Conservation (phyloP, 2,329 filamentous ascomycete genomes). For the Massarina eburnea region DNA sequence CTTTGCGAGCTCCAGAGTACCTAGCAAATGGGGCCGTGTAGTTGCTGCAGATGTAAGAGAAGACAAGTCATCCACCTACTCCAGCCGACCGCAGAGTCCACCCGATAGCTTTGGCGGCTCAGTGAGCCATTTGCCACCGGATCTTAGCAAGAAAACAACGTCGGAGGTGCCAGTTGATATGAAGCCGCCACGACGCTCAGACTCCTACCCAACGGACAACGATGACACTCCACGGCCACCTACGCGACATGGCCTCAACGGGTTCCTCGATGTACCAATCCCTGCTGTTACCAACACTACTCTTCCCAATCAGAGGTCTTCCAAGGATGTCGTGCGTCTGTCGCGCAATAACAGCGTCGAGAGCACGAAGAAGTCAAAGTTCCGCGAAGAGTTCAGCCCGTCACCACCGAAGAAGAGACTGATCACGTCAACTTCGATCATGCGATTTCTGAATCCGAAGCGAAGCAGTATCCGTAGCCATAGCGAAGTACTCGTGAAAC, state of each 20-base stretch:
- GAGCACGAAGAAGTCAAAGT: constrained; percentile 37
- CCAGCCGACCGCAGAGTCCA: constrained; percentile 42
- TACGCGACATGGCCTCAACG: constrained; percentile 12
- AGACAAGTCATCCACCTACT: constrained; percentile 44
- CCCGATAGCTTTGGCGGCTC: constrained; percentile 31
- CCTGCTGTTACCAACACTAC: background rate
- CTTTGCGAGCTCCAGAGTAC: constrained; percentile 39
- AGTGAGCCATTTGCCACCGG: constrained; percentile 17
- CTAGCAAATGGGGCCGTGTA: constrained; percentile 43
- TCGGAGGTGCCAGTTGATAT: constrained; percentile 8
- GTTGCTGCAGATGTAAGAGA: constrained; percentile 15
- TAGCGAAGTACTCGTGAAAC: constrained; percentile 31
- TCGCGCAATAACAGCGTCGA: constrained; percentile 32
- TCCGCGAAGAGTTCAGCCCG: constrained; percentile 40
- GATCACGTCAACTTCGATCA: constrained; percentile 27
- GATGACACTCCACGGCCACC: constrained; percentile 25
- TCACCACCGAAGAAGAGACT: constrained; percentile 30
- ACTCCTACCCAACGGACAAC: constrained; percentile 26
- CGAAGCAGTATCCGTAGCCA: constrained; percentile 31
- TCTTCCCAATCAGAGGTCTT: background rate
- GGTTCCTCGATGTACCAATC: constrained; percentile 5
- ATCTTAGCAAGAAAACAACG: background rate
- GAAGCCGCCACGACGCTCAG: constrained; percentile 17
- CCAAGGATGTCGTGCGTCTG: constrained; percentile 1
- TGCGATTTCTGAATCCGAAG: constrained; percentile 34